These are phyloP conservation scores for Rosa multiflora DNA, from an alignment of 306 rosid species.

Conservation along the genomic window DNA sequence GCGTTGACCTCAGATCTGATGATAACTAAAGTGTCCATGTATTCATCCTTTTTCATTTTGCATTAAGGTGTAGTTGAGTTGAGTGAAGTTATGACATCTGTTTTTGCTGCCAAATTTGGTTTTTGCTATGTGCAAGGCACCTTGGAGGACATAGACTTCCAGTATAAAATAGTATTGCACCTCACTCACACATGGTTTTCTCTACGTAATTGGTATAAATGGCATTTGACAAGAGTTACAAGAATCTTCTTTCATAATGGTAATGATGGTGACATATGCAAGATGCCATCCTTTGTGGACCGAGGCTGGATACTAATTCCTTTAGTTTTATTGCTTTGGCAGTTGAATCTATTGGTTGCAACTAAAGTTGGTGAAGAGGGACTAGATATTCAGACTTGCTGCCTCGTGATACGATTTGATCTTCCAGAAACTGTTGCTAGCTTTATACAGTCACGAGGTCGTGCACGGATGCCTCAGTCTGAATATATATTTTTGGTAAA, in stretches of 20 bases:
- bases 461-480: constrained; percentile 91
- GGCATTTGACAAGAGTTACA: background rate
- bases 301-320: constrained; percentile 25
- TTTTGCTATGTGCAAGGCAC: background rate
- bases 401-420: constrained; percentile 93
- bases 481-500: constrained; percentile 88
- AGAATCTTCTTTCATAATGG: background rate
- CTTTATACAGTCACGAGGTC: constrained; percentile 99
- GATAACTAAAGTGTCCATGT: background rate
- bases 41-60: background rate
- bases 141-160: background rate
- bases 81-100: background rate
- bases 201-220: background rate
- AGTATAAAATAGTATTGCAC: background rate
- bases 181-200: background rate
- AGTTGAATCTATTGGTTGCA: constrained; percentile 91
- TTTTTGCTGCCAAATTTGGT: background rate
- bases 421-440: constrained; percentile 97
- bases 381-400: constrained; percentile 96
- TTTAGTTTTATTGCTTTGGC: constrained; percentile 36
- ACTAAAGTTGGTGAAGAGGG: constrained; percentile 99
- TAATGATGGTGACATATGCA: background rate
- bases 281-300: constrained; percentile 17
- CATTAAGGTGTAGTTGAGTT: background rate
- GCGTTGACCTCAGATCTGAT: background rate